Percentiles rank a stretch among this genome's conserved stretches.
phyloP scores from a whole-genome alignment of 768 basidiomycete genomes.

The Leccinum rimulosum region DNA sequence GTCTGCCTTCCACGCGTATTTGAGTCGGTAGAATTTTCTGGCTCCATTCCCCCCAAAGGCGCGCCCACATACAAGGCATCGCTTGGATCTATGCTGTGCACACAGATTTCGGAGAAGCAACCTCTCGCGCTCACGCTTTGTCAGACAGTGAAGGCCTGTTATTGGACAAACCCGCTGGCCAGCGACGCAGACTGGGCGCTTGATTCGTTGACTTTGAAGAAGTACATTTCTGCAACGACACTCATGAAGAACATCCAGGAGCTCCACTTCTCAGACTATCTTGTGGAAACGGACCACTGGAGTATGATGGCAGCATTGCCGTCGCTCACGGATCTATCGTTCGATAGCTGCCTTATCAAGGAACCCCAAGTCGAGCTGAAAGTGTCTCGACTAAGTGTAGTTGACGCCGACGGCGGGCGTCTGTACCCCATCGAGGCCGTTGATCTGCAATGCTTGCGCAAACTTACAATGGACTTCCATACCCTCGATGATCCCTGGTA shows the following conservation, averaged over 20 bases:
- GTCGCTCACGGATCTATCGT: constrained; percentile 17
- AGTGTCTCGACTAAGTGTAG: not conserved
- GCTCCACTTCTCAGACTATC: constrained; percentile 8
- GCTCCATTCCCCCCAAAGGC: constrained; percentile 8
- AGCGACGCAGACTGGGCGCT: not conserved
- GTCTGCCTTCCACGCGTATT: constrained; percentile 40
- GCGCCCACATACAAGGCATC: not conserved
- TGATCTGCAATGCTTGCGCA: not conserved
- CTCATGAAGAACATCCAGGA: constrained; percentile 20
- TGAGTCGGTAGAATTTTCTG: constrained; percentile 26
- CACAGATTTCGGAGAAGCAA: not conserved
- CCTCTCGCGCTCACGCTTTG: not conserved
- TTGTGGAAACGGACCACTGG: constrained; percentile 18
- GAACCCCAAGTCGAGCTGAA: not conserved
- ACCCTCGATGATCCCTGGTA: not conserved
- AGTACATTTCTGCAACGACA: constrained; percentile 1
- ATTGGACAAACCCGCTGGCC: constrained; percentile 4
- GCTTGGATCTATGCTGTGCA: not conserved
- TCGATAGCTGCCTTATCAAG: constrained; percentile 1
- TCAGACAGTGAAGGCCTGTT: not conserved
- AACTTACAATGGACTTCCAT: not conserved
- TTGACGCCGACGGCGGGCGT: not conserved
- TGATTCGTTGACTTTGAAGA: not conserved
- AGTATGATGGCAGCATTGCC: constrained; percentile 6
- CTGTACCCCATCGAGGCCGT: too few relatives aligned